Percentiles rank a stretch among this genome's conserved stretches.
Evolutionary conservation across 169 alveolate species (phyloP).

Genomic region (Besnoitia besnoiti): DNA sequence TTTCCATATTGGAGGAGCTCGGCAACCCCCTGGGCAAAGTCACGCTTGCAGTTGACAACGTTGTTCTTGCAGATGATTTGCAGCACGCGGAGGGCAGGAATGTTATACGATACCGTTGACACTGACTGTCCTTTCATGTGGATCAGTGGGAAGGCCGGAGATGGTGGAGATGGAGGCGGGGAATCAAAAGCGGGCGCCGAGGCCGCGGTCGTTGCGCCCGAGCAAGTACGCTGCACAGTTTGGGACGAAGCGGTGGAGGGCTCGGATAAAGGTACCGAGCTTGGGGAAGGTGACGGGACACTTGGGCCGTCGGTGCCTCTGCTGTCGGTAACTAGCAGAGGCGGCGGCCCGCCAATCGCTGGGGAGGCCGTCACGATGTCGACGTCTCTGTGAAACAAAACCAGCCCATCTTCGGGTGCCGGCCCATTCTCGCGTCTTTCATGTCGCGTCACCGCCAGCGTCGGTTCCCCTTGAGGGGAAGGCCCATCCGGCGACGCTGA

Average conservation of each 20-base stretch:
- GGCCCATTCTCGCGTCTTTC: too few species aligned
- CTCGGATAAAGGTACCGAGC: neutral
- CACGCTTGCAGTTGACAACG: neutral
- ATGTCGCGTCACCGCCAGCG: too few species aligned
- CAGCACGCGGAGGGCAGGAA: constrained; percentile 27
- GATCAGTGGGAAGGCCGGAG: neutral
- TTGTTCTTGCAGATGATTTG: constrained; percentile 29
- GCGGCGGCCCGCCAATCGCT: neutral
- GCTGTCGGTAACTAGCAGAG: neutral
- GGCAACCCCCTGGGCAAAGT: constrained; percentile 29
- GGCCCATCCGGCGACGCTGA: too few species aligned
- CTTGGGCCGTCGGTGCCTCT: neutral
- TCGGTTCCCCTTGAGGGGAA: too few species aligned
- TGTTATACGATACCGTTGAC: neutral
- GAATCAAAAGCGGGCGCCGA: neutral
- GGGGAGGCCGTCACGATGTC: too few species aligned
- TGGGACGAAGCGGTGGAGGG: neutral
- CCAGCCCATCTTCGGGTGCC: too few species aligned
- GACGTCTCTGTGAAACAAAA: too few species aligned
- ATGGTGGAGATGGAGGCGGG: neutral
- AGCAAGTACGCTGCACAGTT: neutral
- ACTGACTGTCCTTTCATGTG: neutral
- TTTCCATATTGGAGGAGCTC: constrained; percentile 23
- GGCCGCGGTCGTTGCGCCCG: neutral
- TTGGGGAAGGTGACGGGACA: neutral